phyloP scores from a whole-genome alignment of 2,329 filamentous ascomycete genomes.

The Lithohypha guttulata region DNA sequence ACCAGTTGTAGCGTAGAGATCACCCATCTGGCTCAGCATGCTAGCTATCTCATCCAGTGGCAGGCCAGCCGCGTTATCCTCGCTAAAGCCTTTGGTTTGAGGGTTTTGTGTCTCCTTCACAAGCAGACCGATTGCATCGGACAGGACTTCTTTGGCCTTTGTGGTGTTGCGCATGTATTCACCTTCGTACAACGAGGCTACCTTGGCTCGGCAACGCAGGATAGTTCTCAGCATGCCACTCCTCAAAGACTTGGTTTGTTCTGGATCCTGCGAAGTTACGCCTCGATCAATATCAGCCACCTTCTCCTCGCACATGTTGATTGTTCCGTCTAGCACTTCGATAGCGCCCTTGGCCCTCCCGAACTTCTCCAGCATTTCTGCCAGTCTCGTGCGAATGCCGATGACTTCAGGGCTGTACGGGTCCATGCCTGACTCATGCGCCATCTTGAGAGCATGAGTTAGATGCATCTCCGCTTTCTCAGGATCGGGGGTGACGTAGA shows the following conservation, averaged over 20 bases:
- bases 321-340: slow-evolving; percentile 66
- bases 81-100: slow-evolving; percentile 48
- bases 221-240: slow-evolving; percentile 16
- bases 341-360: slow-evolving; percentile 59
- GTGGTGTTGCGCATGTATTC: slow-evolving; percentile 64
- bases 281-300: slow-evolving; percentile 32
- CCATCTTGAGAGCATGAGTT: slow-evolving; percentile 63
- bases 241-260: slow-evolving; percentile 5
- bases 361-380: slow-evolving; percentile 68
- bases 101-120: slow-evolving; percentile 64
- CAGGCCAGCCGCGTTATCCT: slow-evolving; percentile 29
- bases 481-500: slow-evolving; percentile 63
- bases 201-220: slow-evolving; percentile 50
- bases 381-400: slow-evolving; percentile 75
- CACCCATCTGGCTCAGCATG: slow-evolving; percentile 21
- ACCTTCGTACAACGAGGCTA: slow-evolving; percentile 71
- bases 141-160: slow-evolving; percentile 61
- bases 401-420: slow-evolving; percentile 85
- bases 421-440: slow-evolving; percentile 65
- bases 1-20: slow-evolving; percentile 19
- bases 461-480: slow-evolving; percentile 74
- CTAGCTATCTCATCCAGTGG: slow-evolving; percentile 30
- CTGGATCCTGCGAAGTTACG: background rate
- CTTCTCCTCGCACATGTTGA: slow-evolving; percentile 52
- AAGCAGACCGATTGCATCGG: slow-evolving; percentile 72